Percentiles rank a stretch among this genome's conserved stretches.
phyloP scores from a whole-genome alignment of 805 yeast genomes.

The Candida hungchunana region DNA sequence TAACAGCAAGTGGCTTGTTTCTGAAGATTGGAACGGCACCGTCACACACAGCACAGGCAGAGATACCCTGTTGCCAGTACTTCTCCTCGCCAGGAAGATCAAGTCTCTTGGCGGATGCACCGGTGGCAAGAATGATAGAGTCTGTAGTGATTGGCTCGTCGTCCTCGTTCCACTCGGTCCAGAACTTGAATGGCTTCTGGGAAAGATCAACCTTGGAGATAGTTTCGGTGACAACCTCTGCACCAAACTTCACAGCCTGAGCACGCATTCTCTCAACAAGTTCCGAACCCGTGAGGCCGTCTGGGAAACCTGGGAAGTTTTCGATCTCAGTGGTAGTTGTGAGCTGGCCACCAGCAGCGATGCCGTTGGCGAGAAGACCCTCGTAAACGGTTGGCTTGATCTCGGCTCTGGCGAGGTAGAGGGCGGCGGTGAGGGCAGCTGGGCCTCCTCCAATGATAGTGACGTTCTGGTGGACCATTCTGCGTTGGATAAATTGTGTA shows the following conservation, averaged over 20 bases:
- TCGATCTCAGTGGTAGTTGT: constrained; percentile 98
- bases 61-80: constrained; percentile 99
- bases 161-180: constrained; percentile 96
- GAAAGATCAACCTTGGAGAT: constrained; percentile 88
- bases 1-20: constrained; percentile 94
- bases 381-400: constrained; percentile 90
- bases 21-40: constrained; percentile 99
- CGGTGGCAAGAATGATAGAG: constrained; percentile 90
- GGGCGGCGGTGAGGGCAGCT: constrained; percentile 99
- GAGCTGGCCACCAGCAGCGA: constrained; percentile 98
- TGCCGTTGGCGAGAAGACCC: constrained; percentile 93
- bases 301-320: constrained; percentile 98
- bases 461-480: constrained; percentile 81
- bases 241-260: constrained; percentile 85
- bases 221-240: constrained; percentile 93
- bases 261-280: constrained; percentile 93
- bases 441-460: constrained; percentile 97
- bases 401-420: constrained; percentile 95
- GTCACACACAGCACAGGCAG: constrained; percentile 99
- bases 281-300: constrained; percentile 80
- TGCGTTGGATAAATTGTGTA: constrained; percentile 15
- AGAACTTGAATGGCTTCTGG: constrained; percentile 86
- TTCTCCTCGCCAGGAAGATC: constrained; percentile 92
- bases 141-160: constrained; percentile 88
- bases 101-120: constrained; percentile 97